phyloP scores from a whole-genome alignment of 768 basidiomycete genomes.

The Pulveroboletus sp. region DNA sequence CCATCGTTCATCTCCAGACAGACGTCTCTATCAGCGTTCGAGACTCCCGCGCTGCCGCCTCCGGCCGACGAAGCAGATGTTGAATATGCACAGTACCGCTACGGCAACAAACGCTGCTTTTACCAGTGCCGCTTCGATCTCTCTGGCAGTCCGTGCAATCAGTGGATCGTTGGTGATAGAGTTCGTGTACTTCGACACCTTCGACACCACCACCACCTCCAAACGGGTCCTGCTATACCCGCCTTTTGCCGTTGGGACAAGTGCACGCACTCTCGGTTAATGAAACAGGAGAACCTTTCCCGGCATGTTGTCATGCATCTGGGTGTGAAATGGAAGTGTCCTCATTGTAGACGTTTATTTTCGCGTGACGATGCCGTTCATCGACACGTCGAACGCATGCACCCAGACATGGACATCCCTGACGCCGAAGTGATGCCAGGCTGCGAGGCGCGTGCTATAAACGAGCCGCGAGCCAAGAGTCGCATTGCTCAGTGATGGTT shows the following conservation, averaged over 20 bases:
- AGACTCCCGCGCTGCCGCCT: not conserved
- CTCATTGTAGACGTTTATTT: constrained; percentile 21
- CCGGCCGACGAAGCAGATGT: constrained; percentile 17
- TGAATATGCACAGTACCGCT: constrained; percentile 19
- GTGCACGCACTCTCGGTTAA: constrained; percentile 20
- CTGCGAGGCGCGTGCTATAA: constrained; percentile 10
- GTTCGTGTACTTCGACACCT: constrained; percentile 25
- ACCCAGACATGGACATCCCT: constrained; percentile 17
- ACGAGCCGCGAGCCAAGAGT: constrained; percentile 2
- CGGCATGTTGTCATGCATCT: constrained; percentile 29
- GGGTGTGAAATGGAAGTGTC: constrained; percentile 28
- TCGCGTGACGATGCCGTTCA: constrained; percentile 32
- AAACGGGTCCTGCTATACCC: constrained; percentile 10
- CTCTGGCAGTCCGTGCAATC: constrained; percentile 21
- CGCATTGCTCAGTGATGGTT: constrained; percentile 5
- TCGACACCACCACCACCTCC: constrained; percentile 21
- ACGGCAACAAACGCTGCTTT: constrained; percentile 14
- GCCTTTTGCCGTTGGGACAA: constrained; percentile 21
- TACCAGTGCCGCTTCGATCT: constrained; percentile 27
- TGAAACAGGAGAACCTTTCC: constrained; percentile 32
- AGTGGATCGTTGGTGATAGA: constrained; percentile 25
- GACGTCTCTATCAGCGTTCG: not conserved
- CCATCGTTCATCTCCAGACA: constrained; percentile 1
- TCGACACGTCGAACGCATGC: constrained; percentile 29
- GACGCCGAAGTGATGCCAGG: constrained; percentile 24